Percentiles rank a stretch among this genome's conserved stretches.
Conservation (phyloP, 2,329 filamentous ascomycete species). For the Monosporascus sp. region DNA sequence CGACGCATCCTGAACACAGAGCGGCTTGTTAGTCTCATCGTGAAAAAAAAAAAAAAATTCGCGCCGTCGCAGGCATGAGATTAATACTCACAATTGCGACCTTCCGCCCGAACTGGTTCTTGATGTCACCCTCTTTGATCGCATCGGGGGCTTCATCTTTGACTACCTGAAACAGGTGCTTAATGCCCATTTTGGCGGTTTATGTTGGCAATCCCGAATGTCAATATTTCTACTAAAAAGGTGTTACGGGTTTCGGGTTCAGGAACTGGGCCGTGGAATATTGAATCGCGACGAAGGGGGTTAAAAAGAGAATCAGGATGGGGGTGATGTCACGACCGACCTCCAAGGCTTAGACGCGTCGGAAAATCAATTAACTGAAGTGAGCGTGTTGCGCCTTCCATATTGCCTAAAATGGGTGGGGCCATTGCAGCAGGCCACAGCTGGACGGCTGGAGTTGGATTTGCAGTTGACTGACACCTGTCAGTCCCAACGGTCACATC, state of each 20-base stretch:
- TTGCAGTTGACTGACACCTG: too few species aligned
- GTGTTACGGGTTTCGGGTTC: not conserved
- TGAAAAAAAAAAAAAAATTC: too few species aligned
- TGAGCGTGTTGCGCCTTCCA: too few species aligned
- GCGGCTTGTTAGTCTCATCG: not conserved
- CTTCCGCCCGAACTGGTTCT: slow-evolving; percentile 97
- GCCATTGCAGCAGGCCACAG: too few species aligned
- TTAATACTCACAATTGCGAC: slow-evolving; percentile 77
- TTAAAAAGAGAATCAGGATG: not conserved
- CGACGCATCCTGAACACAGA: slow-evolving; percentile 57
- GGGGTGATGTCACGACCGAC: slow-evolving; percentile 14
- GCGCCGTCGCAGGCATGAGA: not conserved
- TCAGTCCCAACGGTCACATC: too few species aligned
- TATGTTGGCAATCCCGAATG: not conserved
- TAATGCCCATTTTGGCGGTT: slow-evolving; percentile 53
- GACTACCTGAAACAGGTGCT: slow-evolving; percentile 75
- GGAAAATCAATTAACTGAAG: too few species aligned
- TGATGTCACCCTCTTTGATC: slow-evolving; percentile 95
- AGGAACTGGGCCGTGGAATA: not conserved
- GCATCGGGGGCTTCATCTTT: slow-evolving; percentile 92
- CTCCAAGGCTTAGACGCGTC: slow-evolving; percentile 13
- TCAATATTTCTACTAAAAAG: not conserved
- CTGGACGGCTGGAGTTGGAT: too few species aligned
- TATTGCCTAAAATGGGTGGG: too few species aligned
- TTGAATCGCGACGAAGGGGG: not conserved